phyloP scores from a whole-genome alignment of 169 alveolate genomes.

The Plasmodium vinckei region DNA sequence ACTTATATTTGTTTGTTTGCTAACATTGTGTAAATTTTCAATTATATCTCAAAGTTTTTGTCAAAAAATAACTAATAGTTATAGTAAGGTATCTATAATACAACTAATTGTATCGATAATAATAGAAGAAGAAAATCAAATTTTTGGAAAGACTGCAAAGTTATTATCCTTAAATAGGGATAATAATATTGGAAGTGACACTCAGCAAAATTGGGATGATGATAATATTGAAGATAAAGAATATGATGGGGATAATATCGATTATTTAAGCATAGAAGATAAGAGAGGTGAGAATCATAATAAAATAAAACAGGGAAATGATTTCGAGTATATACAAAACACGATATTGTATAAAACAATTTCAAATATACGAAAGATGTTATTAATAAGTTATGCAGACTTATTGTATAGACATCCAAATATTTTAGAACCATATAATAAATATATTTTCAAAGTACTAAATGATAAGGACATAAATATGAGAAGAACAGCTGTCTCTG shows the following conservation, averaged over 20 bases:
- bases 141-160: slow-evolving; percentile 5
- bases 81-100: slow-evolving; percentile 29
- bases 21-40: slow-evolving; percentile 60
- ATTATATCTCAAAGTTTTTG: slow-evolving; percentile 66
- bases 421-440: slow-evolving; percentile 86
- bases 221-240: not conserved
- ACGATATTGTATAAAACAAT: slow-evolving; percentile 40
- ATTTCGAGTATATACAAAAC: not conserved
- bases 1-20: slow-evolving; percentile 54
- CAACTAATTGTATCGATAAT: slow-evolving; percentile 58
- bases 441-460: slow-evolving; percentile 77
- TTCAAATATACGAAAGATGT: slow-evolving; percentile 76
- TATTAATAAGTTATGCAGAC: slow-evolving; percentile 86
- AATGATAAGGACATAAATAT: slow-evolving; percentile 79
- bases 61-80: slow-evolving; percentile 12
- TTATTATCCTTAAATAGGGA: not conserved
- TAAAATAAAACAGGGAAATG: not conserved
- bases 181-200: not conserved
- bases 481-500: slow-evolving; percentile 85
- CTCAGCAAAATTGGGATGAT: slow-evolving; percentile 14
- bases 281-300: not conserved
- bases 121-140: slow-evolving; percentile 39
- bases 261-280: slow-evolving; percentile 14
- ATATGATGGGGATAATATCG: not conserved
- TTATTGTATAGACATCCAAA: slow-evolving; percentile 85